Percentiles rank a stretch among this genome's conserved stretches.
These are phyloP conservation scores for Picochlorum sp. DNA, from an alignment of 139 green algal species.

Conservation along the genomic window DNA sequence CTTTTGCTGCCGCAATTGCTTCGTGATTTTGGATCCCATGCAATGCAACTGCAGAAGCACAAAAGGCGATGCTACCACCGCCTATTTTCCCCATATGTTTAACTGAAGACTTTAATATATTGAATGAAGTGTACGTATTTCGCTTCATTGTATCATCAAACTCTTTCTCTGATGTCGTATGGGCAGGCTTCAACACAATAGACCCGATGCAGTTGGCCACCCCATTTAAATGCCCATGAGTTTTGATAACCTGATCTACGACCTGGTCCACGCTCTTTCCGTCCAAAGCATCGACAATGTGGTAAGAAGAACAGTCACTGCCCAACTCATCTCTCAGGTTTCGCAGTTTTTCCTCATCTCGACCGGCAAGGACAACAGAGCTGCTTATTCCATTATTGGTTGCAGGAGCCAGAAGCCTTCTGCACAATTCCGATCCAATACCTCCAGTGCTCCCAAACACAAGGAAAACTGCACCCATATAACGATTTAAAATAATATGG, in stretches of 20 bases:
- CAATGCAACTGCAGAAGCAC: constrained; percentile 33
- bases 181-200: constrained; percentile 62
- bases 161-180: constrained; percentile 52
- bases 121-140: constrained; percentile 65
- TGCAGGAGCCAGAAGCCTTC: no score
- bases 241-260: constrained; percentile 14
- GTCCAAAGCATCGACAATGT: constrained; percentile 4
- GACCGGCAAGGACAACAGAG: constrained; percentile 40
- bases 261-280: constrained; percentile 29
- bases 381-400: constrained; percentile 25
- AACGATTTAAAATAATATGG: not conserved
- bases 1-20: constrained; percentile 74
- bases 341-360: constrained; percentile 34
- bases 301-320: not conserved
- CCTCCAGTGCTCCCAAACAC: constrained; percentile 64
- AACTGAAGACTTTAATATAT: constrained; percentile 47
- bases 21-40: constrained; percentile 60
- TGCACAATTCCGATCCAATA: constrained; percentile 47
- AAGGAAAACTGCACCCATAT: constrained; percentile 35
- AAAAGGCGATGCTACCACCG: constrained; percentile 61
- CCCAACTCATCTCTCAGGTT: constrained; percentile 14
- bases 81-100: constrained; percentile 50
- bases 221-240: constrained; percentile 39
- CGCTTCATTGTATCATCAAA: constrained; percentile 33
- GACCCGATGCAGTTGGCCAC: constrained; percentile 69